These are phyloP conservation scores for Phytophthora pseudosyringae DNA, from an alignment of 352 stramenopile genomes.

Conservation along the genomic window DNA sequence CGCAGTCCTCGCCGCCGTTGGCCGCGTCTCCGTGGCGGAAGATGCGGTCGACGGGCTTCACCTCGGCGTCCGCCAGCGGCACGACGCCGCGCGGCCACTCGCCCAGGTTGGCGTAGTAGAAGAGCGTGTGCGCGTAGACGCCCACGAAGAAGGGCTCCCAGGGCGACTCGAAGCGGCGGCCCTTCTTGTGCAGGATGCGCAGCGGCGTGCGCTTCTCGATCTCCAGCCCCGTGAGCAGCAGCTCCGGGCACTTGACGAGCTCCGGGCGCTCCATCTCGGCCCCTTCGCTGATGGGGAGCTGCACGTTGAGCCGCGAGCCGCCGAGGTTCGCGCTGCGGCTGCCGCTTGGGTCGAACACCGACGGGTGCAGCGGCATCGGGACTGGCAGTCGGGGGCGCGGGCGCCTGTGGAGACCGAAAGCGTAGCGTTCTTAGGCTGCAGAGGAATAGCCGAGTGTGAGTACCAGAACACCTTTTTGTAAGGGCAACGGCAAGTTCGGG, in stretches of 20 bases:
- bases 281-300: constrained; percentile 22
- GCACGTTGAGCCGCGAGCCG: constrained; percentile 22
- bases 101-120: constrained; percentile 67
- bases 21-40: constrained; percentile 39
- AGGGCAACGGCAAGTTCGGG: constrained; percentile 18
- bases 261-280: constrained; percentile 19
- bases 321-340: constrained; percentile 1
- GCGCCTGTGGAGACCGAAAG: neutral
- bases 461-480: neutral
- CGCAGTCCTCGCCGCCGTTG: constrained; percentile 53
- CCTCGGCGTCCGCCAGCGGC: constrained; percentile 50
- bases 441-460: constrained; percentile 26
- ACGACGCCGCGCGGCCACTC: constrained; percentile 60
- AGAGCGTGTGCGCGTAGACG: constrained; percentile 66
- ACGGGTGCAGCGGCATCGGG: constrained; percentile 25
- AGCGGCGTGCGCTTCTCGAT: constrained; percentile 53
- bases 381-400: neutral
- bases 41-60: constrained; percentile 68
- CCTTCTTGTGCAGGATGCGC: constrained; percentile 66
- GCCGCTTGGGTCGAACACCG: constrained; percentile 29
- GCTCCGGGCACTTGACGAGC: constrained; percentile 51
- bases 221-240: constrained; percentile 51
- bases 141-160: constrained; percentile 68
- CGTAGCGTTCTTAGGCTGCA: constrained; percentile 8
- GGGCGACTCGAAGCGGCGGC: constrained; percentile 67